Percentiles rank a stretch among this genome's conserved stretches.
phyloP scores from a whole-genome alignment of 73 alveolate species.

The Symbiodinium natans region DNA sequence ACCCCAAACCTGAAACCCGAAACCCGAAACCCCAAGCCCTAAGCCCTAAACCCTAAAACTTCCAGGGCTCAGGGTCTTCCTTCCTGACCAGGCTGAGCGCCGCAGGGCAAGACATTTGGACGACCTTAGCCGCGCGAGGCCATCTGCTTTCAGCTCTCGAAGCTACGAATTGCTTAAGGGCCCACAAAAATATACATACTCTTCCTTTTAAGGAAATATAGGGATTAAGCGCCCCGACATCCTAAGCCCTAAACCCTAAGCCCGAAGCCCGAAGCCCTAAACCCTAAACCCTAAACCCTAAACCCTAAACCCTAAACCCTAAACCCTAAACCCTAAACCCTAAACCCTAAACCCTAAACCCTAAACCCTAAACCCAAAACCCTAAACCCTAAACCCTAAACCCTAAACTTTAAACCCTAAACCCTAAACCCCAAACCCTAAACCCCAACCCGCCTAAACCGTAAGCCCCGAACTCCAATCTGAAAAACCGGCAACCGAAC shows the following conservation, averaged over 20 bases:
- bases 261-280: too few species aligned
- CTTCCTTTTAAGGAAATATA: too few species aligned
- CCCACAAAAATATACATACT: too few species aligned
- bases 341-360: neutral
- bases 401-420: too few species aligned
- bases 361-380: neutral
- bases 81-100: constrained; percentile 53
- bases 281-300: neutral
- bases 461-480: too few species aligned
- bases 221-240: too few species aligned
- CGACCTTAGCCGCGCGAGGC: constrained; percentile 77
- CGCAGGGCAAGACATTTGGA: constrained; percentile 39
- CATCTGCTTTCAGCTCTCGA: too few species aligned
- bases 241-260: neutral
- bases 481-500: too few species aligned
- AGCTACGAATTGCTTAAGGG: too few species aligned
- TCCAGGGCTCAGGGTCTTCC: neutral
- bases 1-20: neutral
- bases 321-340: neutral
- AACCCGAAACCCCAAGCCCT: neutral
- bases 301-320: neutral
- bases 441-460: too few species aligned
- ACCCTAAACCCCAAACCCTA: too few species aligned
- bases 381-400: too few species aligned
- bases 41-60: neutral